Conservation (phyloP, 805 yeast species). For the Ogataea nitratoaversa region DNA sequence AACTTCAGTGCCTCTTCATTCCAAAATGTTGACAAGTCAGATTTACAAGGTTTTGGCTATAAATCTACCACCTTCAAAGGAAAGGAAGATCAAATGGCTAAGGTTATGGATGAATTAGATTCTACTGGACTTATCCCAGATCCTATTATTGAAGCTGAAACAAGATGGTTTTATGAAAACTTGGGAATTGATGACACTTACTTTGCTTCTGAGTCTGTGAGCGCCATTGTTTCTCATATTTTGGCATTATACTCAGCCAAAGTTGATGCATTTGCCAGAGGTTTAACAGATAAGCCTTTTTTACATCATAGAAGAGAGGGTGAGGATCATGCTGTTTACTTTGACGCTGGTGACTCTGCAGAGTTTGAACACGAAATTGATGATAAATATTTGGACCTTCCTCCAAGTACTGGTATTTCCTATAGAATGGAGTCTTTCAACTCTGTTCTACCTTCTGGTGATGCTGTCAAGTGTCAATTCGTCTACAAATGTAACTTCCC, state of each 20-base stretch:
- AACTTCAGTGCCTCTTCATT: slow-evolving; percentile 33
- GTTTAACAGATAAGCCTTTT: slow-evolving; percentile 47
- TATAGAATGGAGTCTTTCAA: slow-evolving; percentile 78
- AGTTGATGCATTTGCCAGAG: slow-evolving; percentile 75
- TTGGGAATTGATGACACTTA: slow-evolving; percentile 91
- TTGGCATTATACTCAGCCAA: slow-evolving; percentile 90
- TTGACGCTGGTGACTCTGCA: slow-evolving; percentile 57
- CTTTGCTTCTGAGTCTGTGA: slow-evolving; percentile 80
- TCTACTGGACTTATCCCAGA: slow-evolving; percentile 88
- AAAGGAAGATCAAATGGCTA: slow-evolving; percentile 73
- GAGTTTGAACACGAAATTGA: slow-evolving; percentile 75
- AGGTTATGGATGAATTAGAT: slow-evolving; percentile 78
- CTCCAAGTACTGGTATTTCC: slow-evolving; percentile 32
- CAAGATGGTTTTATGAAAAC: slow-evolving; percentile 81
- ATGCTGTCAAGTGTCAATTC: slow-evolving; percentile 60
- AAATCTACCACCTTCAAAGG: slow-evolving; percentile 72
- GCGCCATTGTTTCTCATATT: slow-evolving; percentile 77
- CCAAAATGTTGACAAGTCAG: slow-evolving; percentile 29
- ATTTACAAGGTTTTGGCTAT: slow-evolving; percentile 50
- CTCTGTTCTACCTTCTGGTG: slow-evolving; percentile 54
- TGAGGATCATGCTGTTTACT: slow-evolving; percentile 85
- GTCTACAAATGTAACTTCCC: slow-evolving; percentile 70
- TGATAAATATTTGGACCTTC: slow-evolving; percentile 67
- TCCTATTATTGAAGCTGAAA: slow-evolving; percentile 75
- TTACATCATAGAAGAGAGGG: slow-evolving; percentile 78